These are phyloP conservation scores for Tolypocladium amazonense DNA, from an alignment of 2,329 filamentous ascomycete species.

Conservation along the genomic window DNA sequence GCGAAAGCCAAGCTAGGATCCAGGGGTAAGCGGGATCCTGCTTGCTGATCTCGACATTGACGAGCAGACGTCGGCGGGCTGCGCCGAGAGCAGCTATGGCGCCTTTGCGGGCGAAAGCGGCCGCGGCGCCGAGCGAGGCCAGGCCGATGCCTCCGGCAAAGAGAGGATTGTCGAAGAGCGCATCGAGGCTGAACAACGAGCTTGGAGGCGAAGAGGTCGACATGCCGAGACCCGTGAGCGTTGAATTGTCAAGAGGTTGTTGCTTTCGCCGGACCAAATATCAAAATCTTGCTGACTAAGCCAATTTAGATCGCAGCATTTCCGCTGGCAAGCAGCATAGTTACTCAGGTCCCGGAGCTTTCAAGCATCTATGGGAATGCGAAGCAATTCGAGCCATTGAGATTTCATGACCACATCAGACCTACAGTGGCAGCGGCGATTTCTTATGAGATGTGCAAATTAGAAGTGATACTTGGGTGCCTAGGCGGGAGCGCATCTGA, in stretches of 20 bases:
- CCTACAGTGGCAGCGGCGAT: not conserved
- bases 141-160: constrained; percentile 76
- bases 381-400: not conserved
- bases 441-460: not conserved
- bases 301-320: not conserved
- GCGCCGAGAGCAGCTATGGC: constrained; percentile 61
- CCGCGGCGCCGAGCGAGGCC: constrained; percentile 72
- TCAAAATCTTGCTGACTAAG: constrained; percentile 3
- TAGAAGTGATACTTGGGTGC: not conserved
- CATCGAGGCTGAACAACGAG: constrained; percentile 39
- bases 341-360: not conserved
- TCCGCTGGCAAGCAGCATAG: not conserved
- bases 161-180: constrained; percentile 51
- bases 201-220: constrained; percentile 17
- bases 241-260: not conserved
- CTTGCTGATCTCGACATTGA: constrained; percentile 91
- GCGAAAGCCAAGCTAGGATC: constrained; percentile 90
- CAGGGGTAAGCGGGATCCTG: constrained; percentile 89
- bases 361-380: not conserved
- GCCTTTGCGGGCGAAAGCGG: constrained; percentile 72
- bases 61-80: constrained; percentile 74
- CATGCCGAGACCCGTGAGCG: constrained; percentile 13
- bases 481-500: not conserved
- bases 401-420: not conserved
- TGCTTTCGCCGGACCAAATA: not conserved